Evolutionary conservation across 495 filamentous ascomycete species (phyloP).

Genomic region (Durotheca rogersii): DNA sequence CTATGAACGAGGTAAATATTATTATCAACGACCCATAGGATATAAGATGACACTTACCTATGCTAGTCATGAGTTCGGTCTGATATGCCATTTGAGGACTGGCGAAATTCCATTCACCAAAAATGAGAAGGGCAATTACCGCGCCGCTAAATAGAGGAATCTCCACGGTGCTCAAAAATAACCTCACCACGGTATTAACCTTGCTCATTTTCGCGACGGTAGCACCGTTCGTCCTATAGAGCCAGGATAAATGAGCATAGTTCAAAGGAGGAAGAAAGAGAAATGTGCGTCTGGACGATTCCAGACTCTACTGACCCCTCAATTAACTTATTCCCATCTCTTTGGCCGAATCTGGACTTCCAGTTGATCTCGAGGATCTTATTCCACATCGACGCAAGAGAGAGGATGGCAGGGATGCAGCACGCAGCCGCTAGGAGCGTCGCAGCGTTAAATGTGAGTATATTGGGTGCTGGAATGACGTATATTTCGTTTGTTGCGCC

Average conservation of each 20-base stretch:
- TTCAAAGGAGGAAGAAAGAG: too few species aligned
- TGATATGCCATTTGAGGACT: conserved; percentile 51
- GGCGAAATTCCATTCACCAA: conserved; percentile 61
- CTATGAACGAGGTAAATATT: conserved; percentile 4
- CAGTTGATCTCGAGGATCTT: conserved; percentile 61
- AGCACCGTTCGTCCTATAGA: conserved; percentile 51
- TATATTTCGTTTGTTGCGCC: conserved; percentile 55
- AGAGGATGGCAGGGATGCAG: conserved; percentile 59
- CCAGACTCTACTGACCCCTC: conserved; percentile 34
- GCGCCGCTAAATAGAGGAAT: conserved; percentile 55
- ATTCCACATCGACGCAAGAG: conserved; percentile 57
- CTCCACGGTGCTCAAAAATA: conserved; percentile 50
- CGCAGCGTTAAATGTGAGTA: conserved; percentile 53
- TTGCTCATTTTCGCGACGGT: conserved; percentile 50
- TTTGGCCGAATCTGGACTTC: conserved; percentile 42
- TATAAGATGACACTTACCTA: conserved; percentile 43
- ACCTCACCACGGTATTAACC: conserved; percentile 47
- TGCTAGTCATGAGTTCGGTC: conserved; percentile 55
- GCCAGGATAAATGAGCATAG: neutral
- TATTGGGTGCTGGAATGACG: conserved; percentile 53
- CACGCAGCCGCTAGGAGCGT: conserved; percentile 60
- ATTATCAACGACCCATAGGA: conserved; percentile 17
- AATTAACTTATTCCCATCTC: conserved; percentile 44
- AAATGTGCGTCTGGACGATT: too few species aligned
- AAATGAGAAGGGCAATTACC: conserved; percentile 54